Evolutionary conservation across 2,329 filamentous ascomycete genomes (phyloP).

Genomic region (Aspergillus candidus): DNA sequence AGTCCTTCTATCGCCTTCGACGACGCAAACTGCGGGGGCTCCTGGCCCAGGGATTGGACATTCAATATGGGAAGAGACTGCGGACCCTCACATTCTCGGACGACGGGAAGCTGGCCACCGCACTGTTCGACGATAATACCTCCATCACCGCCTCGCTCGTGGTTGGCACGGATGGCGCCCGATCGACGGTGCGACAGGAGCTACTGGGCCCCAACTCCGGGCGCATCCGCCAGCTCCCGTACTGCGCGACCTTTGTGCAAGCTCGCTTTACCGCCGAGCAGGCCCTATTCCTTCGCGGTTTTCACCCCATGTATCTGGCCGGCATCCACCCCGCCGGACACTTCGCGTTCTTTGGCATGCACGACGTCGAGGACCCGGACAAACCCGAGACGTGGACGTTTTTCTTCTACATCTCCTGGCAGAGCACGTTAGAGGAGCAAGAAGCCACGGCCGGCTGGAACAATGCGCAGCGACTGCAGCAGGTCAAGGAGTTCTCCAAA

Average conservation of each 20-base stretch:
- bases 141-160: conserved; percentile 14
- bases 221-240: conserved; percentile 35
- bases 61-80: conserved; percentile 19
- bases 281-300: conserved; percentile 39
- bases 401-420: conserved; percentile 46
- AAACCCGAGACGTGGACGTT: conserved; percentile 27
- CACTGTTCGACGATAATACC: conserved; percentile 15
- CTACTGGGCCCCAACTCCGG: conserved; percentile 27
- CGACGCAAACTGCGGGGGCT: conserved; percentile 24
- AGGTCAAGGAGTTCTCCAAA: conserved; percentile 36
- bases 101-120: conserved; percentile 11
- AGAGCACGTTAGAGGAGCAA: conserved; percentile 37
- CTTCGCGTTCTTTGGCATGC: conserved; percentile 42
- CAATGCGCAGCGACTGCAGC: conserved; percentile 15
- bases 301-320: conserved; percentile 42
- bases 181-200: conserved; percentile 16
- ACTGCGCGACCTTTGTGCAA: conserved; percentile 43
- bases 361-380: conserved; percentile 19
- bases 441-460: conserved; percentile 10
- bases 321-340: conserved; percentile 40
- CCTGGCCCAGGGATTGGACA: conserved; percentile 20
- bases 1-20: conserved; percentile 24
- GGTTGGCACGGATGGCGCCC: conserved; percentile 23
- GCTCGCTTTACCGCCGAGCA: conserved; percentile 37
- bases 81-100: conserved; percentile 13